Conservation (phyloP, 805 yeast genomes). For the Candida hispaniensis region DNA sequence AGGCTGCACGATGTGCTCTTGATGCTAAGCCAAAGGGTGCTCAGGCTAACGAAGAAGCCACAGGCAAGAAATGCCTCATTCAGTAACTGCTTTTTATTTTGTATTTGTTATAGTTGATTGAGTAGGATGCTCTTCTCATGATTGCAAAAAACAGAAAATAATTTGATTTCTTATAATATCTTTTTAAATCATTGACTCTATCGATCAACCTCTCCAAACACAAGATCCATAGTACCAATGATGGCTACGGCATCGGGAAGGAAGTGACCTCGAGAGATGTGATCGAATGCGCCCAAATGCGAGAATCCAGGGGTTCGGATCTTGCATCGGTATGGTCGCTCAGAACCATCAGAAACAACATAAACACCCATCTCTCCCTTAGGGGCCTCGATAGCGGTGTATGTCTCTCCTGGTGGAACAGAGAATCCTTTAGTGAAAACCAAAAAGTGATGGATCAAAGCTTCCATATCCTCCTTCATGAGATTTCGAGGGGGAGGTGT, state of each 20-base stretch:
- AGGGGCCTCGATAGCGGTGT: slow-evolving; percentile 87
- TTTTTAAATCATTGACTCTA: too few relatives aligned
- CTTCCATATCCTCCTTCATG: slow-evolving; percentile 92
- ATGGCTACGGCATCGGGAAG: slow-evolving; percentile 89
- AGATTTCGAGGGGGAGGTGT: slow-evolving; percentile 68
- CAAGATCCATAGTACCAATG: slow-evolving; percentile 91
- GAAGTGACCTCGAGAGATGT: slow-evolving; percentile 74
- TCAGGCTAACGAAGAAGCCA: slow-evolving; percentile 25
- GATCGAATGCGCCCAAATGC: slow-evolving; percentile 81
- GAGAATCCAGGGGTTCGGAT: slow-evolving; percentile 94
- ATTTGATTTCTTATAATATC: too few relatives aligned
- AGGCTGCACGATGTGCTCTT: slow-evolving; percentile 94
- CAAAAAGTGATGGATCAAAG: slow-evolving; percentile 80
- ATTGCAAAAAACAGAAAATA: too few relatives aligned
- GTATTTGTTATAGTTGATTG: background rate
- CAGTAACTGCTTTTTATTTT: slow-evolving; percentile 17
- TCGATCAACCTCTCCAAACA: slow-evolving; percentile 91
- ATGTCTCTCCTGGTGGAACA: slow-evolving; percentile 85
- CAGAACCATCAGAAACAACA: slow-evolving; percentile 79
- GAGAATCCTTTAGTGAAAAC: slow-evolving; percentile 79
- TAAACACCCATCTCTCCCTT: slow-evolving; percentile 93
- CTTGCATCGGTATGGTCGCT: slow-evolving; percentile 85
- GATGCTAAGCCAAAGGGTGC: slow-evolving; percentile 74
- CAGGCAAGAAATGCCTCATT: slow-evolving; percentile 22
- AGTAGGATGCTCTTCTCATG: too few relatives aligned